Conservation (phyloP, 1,284 basidiomycete species). For the Sporisorium exsertum region DNA sequence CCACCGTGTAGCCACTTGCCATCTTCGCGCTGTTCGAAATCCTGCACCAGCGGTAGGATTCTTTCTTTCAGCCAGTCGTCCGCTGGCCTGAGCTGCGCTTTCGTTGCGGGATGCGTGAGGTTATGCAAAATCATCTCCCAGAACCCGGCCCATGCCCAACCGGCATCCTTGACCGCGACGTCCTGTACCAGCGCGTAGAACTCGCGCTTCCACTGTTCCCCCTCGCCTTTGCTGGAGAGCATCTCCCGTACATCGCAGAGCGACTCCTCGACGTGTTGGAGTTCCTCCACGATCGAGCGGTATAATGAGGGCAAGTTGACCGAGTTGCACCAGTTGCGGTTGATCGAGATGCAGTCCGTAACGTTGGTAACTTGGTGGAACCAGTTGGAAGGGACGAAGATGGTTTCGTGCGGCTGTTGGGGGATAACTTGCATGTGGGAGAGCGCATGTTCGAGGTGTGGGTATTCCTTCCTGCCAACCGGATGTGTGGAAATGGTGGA, state of each 20-base stretch:
- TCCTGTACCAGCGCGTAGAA: slow-evolving; percentile 53
- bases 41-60: slow-evolving; percentile 14
- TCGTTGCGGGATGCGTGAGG: slow-evolving; percentile 24
- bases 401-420: slow-evolving; percentile 53
- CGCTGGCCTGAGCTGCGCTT: slow-evolving; percentile 5
- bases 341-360: slow-evolving; percentile 59
- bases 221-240: slow-evolving; percentile 45
- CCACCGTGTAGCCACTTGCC: slow-evolving; percentile 14
- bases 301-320: slow-evolving; percentile 72
- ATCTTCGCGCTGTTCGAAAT: slow-evolving; percentile 23
- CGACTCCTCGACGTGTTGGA: slow-evolving; percentile 70
- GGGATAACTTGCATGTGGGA: slow-evolving; percentile 20
- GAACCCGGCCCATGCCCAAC: slow-evolving; percentile 66
- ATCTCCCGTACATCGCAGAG: slow-evolving; percentile 72
- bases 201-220: slow-evolving; percentile 44
- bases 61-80: slow-evolving; percentile 18
- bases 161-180: slow-evolving; percentile 56
- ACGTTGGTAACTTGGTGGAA: slow-evolving; percentile 68
- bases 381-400: slow-evolving; percentile 67
- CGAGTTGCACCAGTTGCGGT: slow-evolving; percentile 72
- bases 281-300: slow-evolving; percentile 69
- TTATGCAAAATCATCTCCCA: slow-evolving; percentile 62
- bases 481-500: neutral
- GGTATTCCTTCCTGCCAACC: neutral
- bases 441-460: slow-evolving; percentile 9